A percentile compares a stretch with the other conserved stretches of the same genome.
These are phyloP conservation scores for Mercurialis annua DNA, from an alignment of 345 rosid genomes.

Conservation along the genomic window DNA sequence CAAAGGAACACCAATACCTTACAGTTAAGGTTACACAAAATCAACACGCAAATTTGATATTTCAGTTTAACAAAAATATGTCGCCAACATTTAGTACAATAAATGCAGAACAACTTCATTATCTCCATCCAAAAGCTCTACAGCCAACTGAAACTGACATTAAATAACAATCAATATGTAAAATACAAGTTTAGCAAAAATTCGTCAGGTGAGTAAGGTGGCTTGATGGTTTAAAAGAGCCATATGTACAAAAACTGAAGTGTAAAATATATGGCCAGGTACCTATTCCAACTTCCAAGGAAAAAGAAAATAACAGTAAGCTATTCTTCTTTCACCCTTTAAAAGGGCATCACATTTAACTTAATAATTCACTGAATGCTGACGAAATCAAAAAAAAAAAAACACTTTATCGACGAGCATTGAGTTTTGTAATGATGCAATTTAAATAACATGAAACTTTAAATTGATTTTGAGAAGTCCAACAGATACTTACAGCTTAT, in stretches of 20 bases:
- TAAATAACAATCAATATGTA: background rate
- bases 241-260: background rate
- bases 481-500: slow-evolving; percentile 54
- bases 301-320: background rate
- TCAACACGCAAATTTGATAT: background rate
- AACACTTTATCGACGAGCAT: background rate
- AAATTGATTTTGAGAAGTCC: background rate
- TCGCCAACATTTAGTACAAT: background rate
- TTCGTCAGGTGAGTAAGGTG: background rate
- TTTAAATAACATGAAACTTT: background rate
- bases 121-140: background rate
- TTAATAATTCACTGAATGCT: background rate
- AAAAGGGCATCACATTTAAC: background rate
- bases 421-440: background rate
- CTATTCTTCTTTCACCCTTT: background rate
- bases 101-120: background rate
- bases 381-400: background rate
- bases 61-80: background rate
- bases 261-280: no score
- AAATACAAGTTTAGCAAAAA: background rate
- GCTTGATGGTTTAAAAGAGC: background rate
- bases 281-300: background rate
- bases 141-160: background rate
- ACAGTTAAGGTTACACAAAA: slow-evolving; percentile 14
- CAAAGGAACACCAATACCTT: slow-evolving; percentile 97